Evolutionary conservation across 2,329 filamentous ascomycete genomes (phyloP), one percentile per base, ranked within the genome.

Genomic region (Penicillium sp.): DNA sequence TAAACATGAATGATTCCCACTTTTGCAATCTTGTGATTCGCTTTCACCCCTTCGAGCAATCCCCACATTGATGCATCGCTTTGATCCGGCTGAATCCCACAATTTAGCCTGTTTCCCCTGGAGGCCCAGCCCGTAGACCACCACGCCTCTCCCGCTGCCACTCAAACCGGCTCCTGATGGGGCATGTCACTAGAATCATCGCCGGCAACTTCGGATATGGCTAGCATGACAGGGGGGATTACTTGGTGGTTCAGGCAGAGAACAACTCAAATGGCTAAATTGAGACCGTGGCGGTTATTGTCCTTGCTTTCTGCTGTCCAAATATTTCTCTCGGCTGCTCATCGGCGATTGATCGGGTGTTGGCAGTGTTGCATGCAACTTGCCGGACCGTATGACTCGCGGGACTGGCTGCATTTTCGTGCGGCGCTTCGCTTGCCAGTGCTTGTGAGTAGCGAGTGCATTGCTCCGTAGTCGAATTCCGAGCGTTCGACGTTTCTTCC

Each of bases 21-120:
- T 21, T 6, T 16, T 31, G 42, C 26, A 33, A 21, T 21, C 16
- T n/a, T 21, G 7, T 16, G 42, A 45, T 21, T 45, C n/a, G 42
- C 14, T 18, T 43, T 26, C 14, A 21, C 26, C 26, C 42, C 40
- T 23, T 21, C 26, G 11, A 11, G 16, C 23, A 21, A 29, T 45
- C 26, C 42, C 42, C 42, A 45, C 26, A 45, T 4, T 4, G 16
- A 26, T 21, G n/a, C 42, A 31, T 19, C 42, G 31, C 8, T 45
- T 19, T 31, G n/a, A 16, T 11, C 40, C 45, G 51, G 44, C 18
- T 52, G 51, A 53, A 52, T 21, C 14, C 14, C 5, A 11, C n/a
- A n/a, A 53, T 53, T 53, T 53, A 53, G 51, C 51, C 51, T 53
- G 37, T 42, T 33, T 21, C 39, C 11, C 39, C 21, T 34, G 14